A percentile compares a stretch with the other conserved stretches of the same genome.
Conservation (phyloP, 169 alveolate species). For the Cryptosporidium sp. region DNA sequence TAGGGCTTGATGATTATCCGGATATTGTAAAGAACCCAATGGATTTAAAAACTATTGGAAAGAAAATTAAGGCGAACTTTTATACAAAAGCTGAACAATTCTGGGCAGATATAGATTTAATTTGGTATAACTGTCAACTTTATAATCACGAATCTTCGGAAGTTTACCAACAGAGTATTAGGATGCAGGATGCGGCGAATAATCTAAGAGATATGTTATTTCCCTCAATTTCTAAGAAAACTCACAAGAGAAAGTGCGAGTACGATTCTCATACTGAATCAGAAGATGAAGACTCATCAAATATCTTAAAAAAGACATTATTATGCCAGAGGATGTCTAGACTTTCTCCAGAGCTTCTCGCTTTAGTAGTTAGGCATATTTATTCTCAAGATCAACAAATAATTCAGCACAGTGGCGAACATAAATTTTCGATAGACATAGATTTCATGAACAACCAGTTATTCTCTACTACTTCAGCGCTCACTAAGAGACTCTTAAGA, state of each 20-base stretch:
- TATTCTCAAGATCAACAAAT: constrained; percentile 55
- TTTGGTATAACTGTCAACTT: constrained; percentile 65
- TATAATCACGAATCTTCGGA: constrained; percentile 74
- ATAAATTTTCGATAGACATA: constrained; percentile 25
- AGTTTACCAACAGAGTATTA: constrained; percentile 60
- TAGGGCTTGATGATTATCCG: constrained; percentile 80
- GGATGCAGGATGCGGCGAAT: constrained; percentile 17
- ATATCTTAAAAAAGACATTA: neutral
- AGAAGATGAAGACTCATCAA: constrained; percentile 2
- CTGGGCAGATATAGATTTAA: constrained; percentile 71
- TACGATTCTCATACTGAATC: constrained; percentile 31
- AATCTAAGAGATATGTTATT: constrained; percentile 33
- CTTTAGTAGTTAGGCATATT: constrained; percentile 48
- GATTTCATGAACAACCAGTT: constrained; percentile 26
- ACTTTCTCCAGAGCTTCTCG: constrained; percentile 65
- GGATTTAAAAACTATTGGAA: constrained; percentile 79
- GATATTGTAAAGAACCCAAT: constrained; percentile 78
- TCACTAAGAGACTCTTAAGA: constrained; percentile 57
- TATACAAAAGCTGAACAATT: constrained; percentile 75
- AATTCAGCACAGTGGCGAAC: constrained; percentile 54
- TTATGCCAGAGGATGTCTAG: constrained; percentile 58
- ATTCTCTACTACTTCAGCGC: constrained; percentile 46
- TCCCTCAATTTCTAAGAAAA: constrained; percentile 9
- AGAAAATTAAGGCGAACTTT: constrained; percentile 66
- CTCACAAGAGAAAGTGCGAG: constrained; percentile 20